These are phyloP conservation scores for Globisporangium radiosum DNA, from an alignment of 352 stramenopile genomes.

Conservation along the genomic window DNA sequence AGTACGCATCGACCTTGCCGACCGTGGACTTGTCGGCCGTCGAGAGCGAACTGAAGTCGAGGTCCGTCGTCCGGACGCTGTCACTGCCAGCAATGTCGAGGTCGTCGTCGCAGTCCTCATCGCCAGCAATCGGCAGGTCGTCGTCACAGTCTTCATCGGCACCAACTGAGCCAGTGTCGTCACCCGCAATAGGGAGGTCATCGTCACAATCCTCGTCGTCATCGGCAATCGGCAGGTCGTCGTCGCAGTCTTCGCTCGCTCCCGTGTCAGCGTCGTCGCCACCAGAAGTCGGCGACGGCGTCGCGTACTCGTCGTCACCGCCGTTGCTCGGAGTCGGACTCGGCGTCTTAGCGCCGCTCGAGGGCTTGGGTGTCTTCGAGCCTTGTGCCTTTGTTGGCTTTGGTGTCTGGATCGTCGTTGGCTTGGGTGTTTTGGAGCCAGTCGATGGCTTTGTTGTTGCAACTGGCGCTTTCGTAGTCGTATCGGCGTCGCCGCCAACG, in stretches of 20 bases:
- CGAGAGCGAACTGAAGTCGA: slow-evolving; percentile 24
- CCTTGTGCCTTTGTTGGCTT: slow-evolving; percentile 3
- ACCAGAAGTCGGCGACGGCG: slow-evolving; percentile 7
- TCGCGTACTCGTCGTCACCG: slow-evolving; percentile 8
- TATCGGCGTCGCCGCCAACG: background rate
- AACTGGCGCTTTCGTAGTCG: background rate
- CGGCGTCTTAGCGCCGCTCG: background rate
- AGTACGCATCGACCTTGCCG: slow-evolving; percentile 22
- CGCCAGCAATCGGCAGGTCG: slow-evolving; percentile 6
- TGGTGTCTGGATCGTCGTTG: background rate
- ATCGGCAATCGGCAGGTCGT: slow-evolving; percentile 16
- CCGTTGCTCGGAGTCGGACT: slow-evolving; percentile 4
- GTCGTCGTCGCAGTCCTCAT: slow-evolving; percentile 15
- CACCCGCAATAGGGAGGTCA: slow-evolving; percentile 1
- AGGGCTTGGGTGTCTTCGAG: background rate
- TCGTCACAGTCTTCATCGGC: slow-evolving; percentile 19
- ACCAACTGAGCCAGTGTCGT: slow-evolving; percentile 8
- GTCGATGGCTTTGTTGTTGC: background rate
- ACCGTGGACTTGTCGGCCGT: slow-evolving; percentile 9
- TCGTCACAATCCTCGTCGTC: slow-evolving; percentile 2
- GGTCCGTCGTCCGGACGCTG: slow-evolving; percentile 20
- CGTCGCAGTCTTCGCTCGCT: slow-evolving; percentile 11
- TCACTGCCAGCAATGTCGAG: slow-evolving; percentile 20
- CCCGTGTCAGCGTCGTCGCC: slow-evolving; percentile 7
- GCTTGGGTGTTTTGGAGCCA: background rate